A percentile compares a stretch with the other conserved stretches of the same genome.
These are phyloP conservation scores for Irpex rosettiformis DNA, from an alignment of 1,284 basidiomycete species.

Conservation along the genomic window DNA sequence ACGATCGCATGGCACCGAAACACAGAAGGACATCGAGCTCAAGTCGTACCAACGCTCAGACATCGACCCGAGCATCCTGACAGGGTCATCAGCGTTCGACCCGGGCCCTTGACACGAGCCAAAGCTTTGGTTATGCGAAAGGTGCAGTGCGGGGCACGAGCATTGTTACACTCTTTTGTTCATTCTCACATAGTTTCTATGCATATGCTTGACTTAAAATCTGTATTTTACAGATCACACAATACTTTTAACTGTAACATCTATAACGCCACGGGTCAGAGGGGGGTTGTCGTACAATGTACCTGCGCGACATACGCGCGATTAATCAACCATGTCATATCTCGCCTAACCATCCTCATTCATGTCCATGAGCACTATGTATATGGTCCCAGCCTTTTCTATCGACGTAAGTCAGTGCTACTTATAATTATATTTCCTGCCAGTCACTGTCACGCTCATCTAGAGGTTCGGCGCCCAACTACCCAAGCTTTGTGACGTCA, in stretches of 20 bases:
- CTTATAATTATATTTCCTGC: too few relatives aligned
- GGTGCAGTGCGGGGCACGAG: neutral
- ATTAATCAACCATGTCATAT: neutral
- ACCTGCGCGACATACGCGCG: neutral
- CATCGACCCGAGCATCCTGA: neutral
- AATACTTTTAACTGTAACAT: neutral
- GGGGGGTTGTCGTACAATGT: too few relatives aligned
- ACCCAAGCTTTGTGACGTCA: neutral
- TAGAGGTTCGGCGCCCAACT: too few relatives aligned
- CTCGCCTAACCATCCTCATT: neutral
- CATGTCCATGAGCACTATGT: too few relatives aligned
- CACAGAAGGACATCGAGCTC: neutral
- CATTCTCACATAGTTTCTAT: neutral
- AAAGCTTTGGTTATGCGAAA: too few relatives aligned
- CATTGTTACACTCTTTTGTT: neutral
- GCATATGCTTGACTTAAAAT: neutral
- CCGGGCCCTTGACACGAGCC: too few relatives aligned
- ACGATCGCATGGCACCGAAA: neutral
- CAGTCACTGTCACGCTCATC: neutral
- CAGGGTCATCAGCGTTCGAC: neutral
- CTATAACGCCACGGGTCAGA: too few relatives aligned
- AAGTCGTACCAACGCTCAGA: neutral
- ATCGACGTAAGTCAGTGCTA: too few relatives aligned
- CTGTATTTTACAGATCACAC: neutral
- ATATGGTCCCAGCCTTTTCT: too few relatives aligned